Base-by-base conservation (phyloP, 768 basidiomycete species). In the Phylloporus sp. region DNA sequence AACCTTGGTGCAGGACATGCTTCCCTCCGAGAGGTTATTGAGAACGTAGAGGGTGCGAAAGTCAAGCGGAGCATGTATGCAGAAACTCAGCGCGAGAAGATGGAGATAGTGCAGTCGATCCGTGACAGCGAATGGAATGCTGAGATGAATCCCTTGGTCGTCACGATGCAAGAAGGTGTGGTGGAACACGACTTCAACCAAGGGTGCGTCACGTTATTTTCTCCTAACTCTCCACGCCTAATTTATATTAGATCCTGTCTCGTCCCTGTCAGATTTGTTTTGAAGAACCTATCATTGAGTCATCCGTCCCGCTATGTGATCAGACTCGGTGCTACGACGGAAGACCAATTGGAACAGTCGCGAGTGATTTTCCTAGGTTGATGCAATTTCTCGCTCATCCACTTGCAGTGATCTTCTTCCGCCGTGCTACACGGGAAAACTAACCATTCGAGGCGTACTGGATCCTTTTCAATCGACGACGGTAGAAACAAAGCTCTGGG, bases 11-110 rank as follows among this genome's bases (percentile, higher is more conserved):
- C 88, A 10, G 67, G 75, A 4, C 85, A 89, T 63, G 88, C 82
- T 11, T 69, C 80, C 13, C 73, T 95, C 51, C 73, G 80, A 16
- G 76, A 77, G 43, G 72, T 85, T 32, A 76, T 93, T 6, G 75
- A 80, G 43, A 75, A 78, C 18, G 78, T 80, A 10, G 82, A 84
- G 60, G 73, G 70, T 40, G 77, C 77, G 11, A 88, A 89, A 68
- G 77, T 76, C 22, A 88, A 84, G 53, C 79, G 92, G 40, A 91
- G 81, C 56, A 91, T 97, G 80, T 97, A 92, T 63, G 91, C 91
- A 20, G 92, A 97, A 73, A 95, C 93, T 5, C 81, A 80, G 54
- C 76, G 86, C 43, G 84, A 93, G 68, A 82, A 82, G 62, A 66
- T 68, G 57, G 81, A 83, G 45, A 70, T 95, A 28, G 61, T 95